These are phyloP conservation scores for Ophiosphaerella korrae DNA, from an alignment of 2,329 filamentous ascomycete genomes.

Conservation along the genomic window DNA sequence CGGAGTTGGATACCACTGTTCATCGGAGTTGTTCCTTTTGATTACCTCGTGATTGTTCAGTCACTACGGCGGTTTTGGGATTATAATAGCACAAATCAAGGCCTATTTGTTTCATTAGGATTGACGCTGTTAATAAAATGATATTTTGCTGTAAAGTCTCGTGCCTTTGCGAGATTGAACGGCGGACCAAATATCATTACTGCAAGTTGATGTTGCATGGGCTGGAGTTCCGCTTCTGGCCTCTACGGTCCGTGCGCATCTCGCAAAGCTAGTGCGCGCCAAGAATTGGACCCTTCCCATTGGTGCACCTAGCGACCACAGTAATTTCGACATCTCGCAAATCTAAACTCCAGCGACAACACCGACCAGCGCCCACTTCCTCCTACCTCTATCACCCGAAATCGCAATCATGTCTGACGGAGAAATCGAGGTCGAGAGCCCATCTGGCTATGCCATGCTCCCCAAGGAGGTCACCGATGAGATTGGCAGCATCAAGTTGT, in stretches of 20 bases:
- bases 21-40: neutral
- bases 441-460: slow-evolving; percentile 76
- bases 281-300: slow-evolving; percentile 19
- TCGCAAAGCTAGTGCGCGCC: slow-evolving; percentile 13
- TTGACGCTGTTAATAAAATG: no score
- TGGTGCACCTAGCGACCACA: slow-evolving; percentile 23
- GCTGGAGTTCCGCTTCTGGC: no score
- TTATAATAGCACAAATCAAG: no score
- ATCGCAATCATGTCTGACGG: slow-evolving; percentile 81
- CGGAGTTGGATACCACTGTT: slow-evolving; percentile 14
- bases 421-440: slow-evolving; percentile 90
- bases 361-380: slow-evolving; percentile 34
- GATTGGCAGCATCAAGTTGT: slow-evolving; percentile 92
- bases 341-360: slow-evolving; percentile 33
- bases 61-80: neutral
- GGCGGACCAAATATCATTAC: no score
- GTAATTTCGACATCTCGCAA: slow-evolving; percentile 16
- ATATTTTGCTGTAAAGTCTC: no score
- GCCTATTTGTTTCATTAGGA: no score
- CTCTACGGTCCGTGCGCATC: slow-evolving; percentile 2
- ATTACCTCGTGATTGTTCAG: neutral
- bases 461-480: slow-evolving; percentile 91
- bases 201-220: no score
- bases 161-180: no score
- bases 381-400: slow-evolving; percentile 28